Percentiles rank a stretch among this genome's conserved stretches.
Conservation (phyloP, 768 basidiomycete species). For the Lepiota brunneoincarnata region DNA sequence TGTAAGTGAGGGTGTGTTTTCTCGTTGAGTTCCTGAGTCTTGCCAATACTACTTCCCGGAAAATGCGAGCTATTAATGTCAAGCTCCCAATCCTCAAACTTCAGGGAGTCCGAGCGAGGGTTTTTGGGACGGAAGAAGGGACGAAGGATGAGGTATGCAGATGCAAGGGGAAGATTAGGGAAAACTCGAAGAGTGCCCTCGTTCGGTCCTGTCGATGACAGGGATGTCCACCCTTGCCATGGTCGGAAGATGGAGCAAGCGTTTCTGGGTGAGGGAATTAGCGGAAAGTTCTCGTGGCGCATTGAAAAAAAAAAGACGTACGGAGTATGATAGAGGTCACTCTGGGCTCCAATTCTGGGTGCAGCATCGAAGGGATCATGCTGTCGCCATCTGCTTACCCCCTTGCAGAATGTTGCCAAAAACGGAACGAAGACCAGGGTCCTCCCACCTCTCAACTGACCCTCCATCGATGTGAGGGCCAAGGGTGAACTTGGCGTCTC, state of each 20-base stretch:
- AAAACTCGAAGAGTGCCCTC: constrained; percentile 68
- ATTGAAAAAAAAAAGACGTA: constrained; percentile 27
- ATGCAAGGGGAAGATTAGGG: constrained; percentile 51
- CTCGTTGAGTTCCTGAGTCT: constrained; percentile 53
- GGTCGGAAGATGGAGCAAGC: constrained; percentile 55
- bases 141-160: constrained; percentile 61
- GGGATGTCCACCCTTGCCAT: constrained; percentile 57
- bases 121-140: constrained; percentile 57
- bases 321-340: constrained; percentile 63
- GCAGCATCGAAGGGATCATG: constrained; percentile 52
- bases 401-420: constrained; percentile 44
- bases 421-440: constrained; percentile 36
- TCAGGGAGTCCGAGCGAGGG: constrained; percentile 25
- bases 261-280: constrained; percentile 42
- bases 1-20: constrained; percentile 62
- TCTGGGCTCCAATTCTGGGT: constrained; percentile 46
- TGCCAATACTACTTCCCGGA: constrained; percentile 52
- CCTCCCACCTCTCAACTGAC: constrained; percentile 56
- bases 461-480: constrained; percentile 61
- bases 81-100: constrained; percentile 50
- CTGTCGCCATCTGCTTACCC: constrained; percentile 39
- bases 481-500: constrained; percentile 63
- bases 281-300: neutral
- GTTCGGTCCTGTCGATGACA: constrained; percentile 49
- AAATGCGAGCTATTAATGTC: constrained; percentile 51